Base-by-base conservation (phyloP, 176 grass and related monocot genomes). In the Juncus effusus region DNA sequence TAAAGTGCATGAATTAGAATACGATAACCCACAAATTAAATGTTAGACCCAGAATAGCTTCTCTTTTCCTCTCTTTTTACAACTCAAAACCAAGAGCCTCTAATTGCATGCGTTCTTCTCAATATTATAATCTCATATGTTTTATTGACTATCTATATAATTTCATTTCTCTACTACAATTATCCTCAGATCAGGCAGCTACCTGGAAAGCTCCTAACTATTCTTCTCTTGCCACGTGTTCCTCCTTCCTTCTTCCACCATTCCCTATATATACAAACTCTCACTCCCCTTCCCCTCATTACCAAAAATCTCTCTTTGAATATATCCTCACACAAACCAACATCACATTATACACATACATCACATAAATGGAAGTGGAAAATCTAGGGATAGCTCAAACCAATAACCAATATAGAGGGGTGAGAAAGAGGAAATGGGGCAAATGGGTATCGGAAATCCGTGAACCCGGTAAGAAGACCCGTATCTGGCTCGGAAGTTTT, bases 401-500 rank as follows among this genome's bases (percentile, higher is more conserved):
- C 5, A 72, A 45, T 41, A 72, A 59, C 60, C 84, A 87, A 71
- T 96, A 86, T 74, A 62, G 84, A 0, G 92, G 92, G 7, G 92
- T 96, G 69, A 66, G 92, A 68, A 96, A 96, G 91, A 63, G 91
- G 73, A 96, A 96, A 76, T 96, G 91, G 91, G 91, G 91, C 2
- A 96, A 88, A 47, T 96, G 84, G 81, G 91, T 96, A 56, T 96
- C 91, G 0, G 91, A 96, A 76, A 96, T 96, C 73, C 80, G 91
- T n/a, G 92, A 96, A 73, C 92, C 92, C 5, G 92, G 92, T 42
- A 96, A 96, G 84, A 96, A 96, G 79, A 84, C 87, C 14, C 79
- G 92, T 57, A 96, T 96, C 64, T 96, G 92, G 92, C 85, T 96
- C 2, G 92, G 92, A 11, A 96, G 92, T 70, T 96, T 96, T 70